Evolutionary conservation across 768 basidiomycete genomes (phyloP), one percentile per base, ranked within the genome.

Genomic region (Boletus coccyginus): DNA sequence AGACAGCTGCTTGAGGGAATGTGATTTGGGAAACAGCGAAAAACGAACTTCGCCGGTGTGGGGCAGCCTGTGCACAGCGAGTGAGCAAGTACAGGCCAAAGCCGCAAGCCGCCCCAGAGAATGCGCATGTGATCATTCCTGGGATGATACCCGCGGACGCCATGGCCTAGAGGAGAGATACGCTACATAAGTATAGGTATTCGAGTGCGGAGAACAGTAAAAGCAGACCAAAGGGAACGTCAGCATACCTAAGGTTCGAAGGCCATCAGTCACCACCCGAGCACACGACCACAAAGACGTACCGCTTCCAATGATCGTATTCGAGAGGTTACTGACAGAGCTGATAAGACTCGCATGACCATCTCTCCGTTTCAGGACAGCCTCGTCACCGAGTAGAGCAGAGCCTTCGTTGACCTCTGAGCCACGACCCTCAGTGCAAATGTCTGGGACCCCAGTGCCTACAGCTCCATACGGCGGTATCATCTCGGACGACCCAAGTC

Each of bases 301-400:
- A 85, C 92, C 92, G 52, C 90, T 95, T 14, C 94, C 94, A 62
- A 97, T 88, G 64, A 95, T 93, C 0, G 94, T 97, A 63, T 97
- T 97, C 27, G 85, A 76, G 42, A 97, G 75, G 66, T 94, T 94
- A 61, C 89, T 86, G 50, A 91, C 78, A 48, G 84, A 85, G 60
- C 88, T 89, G 19, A 77, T 60, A 29, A 93, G 70, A 42, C 75
- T 82, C 12, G 90, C 92, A 70, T 82, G 83, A 0, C 92, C 92
- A 19, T 89, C 87, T 53, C 59, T 70, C 48, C 55, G 64, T 49
- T 69, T 70, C 43, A 53, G 56, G 32, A 14, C 52, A 19, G 55
- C 56, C 46, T 72, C 79, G 17, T 50, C 58, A 39, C 81, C 82
- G 36, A 92, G 76, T 53, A 92, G 73, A 13, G 88, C 80, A 66